Conservation (phyloP, 169 alveolate species). For the Plasmodium gaboni region DNA sequence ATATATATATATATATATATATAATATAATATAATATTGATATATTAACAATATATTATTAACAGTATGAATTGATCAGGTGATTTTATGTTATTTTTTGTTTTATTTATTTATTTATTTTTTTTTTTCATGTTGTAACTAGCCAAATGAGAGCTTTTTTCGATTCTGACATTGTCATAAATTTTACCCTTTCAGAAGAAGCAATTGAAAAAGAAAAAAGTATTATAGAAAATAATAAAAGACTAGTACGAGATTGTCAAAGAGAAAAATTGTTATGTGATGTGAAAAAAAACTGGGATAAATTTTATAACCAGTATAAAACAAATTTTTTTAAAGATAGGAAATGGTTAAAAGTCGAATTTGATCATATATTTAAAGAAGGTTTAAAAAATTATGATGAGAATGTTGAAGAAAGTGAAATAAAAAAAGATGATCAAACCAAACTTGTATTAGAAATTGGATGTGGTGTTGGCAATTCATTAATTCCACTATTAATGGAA, state of each 20-base stretch:
- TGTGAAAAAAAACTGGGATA: conserved; percentile 92
- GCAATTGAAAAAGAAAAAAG: conserved; percentile 54
- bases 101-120: conserved; percentile 7
- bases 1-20: no score
- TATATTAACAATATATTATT: no score
- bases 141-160: conserved; percentile 54
- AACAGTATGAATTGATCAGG: no score
- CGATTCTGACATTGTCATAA: conserved; percentile 74
- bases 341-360: conserved; percentile 92
- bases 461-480: conserved; percentile 96
- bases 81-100: no score
- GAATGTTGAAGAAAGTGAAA: conserved; percentile 29
- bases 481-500: conserved; percentile 89
- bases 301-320: conserved; percentile 92
- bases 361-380: conserved; percentile 85
- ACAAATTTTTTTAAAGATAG: conserved; percentile 93
- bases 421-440: conserved; percentile 1
- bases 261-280: conserved; percentile 85
- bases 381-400: conserved; percentile 43
- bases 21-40: no score
- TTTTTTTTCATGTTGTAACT: background rate
- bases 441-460: conserved; percentile 90
- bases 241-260: conserved; percentile 43
- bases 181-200: conserved; percentile 70
- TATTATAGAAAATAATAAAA: conserved; percentile 56